These are phyloP conservation scores for Dinochytrium kinnereticum DNA, from an alignment of 371 early-diverging fungal species.

Conservation along the genomic window DNA sequence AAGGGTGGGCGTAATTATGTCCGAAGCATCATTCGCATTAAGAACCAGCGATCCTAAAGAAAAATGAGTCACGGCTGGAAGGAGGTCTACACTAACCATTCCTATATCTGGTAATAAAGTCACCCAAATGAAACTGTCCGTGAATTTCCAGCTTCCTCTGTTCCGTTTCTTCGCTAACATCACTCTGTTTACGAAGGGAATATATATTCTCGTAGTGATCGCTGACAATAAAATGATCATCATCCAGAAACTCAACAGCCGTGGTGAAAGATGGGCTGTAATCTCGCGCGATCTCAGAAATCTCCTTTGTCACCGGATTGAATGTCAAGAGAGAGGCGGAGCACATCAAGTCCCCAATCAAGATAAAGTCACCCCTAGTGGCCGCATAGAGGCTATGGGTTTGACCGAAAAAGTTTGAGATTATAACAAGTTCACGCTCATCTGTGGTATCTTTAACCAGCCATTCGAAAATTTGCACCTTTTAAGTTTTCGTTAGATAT, in stretches of 20 bases:
- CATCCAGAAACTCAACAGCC: conserved; percentile 64
- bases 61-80: not conserved
- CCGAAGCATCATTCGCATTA: conserved; percentile 65
- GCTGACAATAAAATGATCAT: conserved; percentile 66
- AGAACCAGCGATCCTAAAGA: conserved; percentile 71
- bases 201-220: conserved; percentile 69
- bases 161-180: conserved; percentile 45
- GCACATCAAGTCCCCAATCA: conserved; percentile 89
- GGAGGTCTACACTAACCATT: conserved; percentile 61
- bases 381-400: conserved; percentile 65
- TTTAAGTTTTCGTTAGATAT: not conserved
- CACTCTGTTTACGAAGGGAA: conserved; percentile 57
- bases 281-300: conserved; percentile 70
- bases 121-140: conserved; percentile 82
- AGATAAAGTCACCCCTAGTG: conserved; percentile 67
- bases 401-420: conserved; percentile 62
- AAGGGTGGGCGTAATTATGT: conserved; percentile 58
- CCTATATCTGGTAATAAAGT: conserved; percentile 76
- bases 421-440: conserved; percentile 35
- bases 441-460: conserved; percentile 24
- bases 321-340: conserved; percentile 71
- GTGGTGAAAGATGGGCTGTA: conserved; percentile 71
- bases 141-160: conserved; percentile 59
- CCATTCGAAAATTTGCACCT: conserved; percentile 54
- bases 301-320: conserved; percentile 38